These are phyloP conservation scores for Sordariomycetes sp. DNA, from an alignment of 2,329 filamentous ascomycete species.

Conservation along the genomic window DNA sequence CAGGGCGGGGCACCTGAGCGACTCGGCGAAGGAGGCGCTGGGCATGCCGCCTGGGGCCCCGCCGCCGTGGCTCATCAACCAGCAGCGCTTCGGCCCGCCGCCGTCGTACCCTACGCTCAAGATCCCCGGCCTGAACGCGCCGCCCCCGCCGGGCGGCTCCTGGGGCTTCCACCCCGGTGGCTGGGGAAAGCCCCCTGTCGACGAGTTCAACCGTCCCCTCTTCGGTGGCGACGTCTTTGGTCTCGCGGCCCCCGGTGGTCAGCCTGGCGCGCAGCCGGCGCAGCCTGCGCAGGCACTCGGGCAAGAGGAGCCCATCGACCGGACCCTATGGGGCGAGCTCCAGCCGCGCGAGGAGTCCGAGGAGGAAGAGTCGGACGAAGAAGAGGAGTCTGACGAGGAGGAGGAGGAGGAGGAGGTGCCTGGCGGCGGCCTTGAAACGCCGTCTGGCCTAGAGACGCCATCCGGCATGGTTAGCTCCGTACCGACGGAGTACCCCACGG, in stretches of 20 bases:
- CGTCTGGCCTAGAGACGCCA: constrained; percentile 67
- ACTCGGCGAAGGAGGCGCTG: constrained; percentile 80
- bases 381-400: constrained; percentile 54
- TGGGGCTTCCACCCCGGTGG: constrained; percentile 96
- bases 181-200: constrained; percentile 90
- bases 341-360: constrained; percentile 65
- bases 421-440: constrained; percentile 56
- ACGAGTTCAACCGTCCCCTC: constrained; percentile 81
- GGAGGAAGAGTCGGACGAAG: constrained; percentile 61
- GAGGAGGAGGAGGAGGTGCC: constrained; percentile 44
- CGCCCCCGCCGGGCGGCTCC: constrained; percentile 72
- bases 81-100: constrained; percentile 85
- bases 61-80: constrained; percentile 94
- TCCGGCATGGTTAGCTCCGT: constrained; percentile 69
- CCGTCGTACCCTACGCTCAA: constrained; percentile 93
- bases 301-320: constrained; percentile 67
- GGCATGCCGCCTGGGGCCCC: constrained; percentile 88
- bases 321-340: constrained; percentile 82
- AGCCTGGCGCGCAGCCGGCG: constrained; percentile 16
- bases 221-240: constrained; percentile 95
- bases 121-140: constrained; percentile 87
- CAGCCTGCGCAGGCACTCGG: constrained; percentile 21
- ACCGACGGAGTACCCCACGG: constrained; percentile 64
- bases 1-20: constrained; percentile 77
- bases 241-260: constrained; percentile 30